Evolutionary conservation across 768 basidiomycete genomes (phyloP), one percentile per base, ranked within the genome.

Genomic region (Cubamyces lactineus): DNA sequence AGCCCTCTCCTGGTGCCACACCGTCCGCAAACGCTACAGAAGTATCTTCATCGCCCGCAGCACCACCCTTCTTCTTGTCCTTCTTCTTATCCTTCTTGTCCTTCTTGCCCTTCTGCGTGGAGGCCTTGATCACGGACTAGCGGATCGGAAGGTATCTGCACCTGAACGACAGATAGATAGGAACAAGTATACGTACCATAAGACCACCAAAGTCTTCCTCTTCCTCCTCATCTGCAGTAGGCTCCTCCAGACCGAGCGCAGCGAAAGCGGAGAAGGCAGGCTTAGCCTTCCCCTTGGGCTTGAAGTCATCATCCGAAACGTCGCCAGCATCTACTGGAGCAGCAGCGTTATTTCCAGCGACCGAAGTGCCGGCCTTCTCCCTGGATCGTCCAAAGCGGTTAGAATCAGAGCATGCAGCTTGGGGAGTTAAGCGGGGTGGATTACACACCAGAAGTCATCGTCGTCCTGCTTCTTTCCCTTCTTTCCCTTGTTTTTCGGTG

Each of bases 381-480:
- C 87, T 89, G 41, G 54, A 64, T 56, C 49, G 30, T 38, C 30
- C 15, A n/a, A 43, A 53, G 38, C 9, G 12, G 11, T 15, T 16
- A 16, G 26, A 28, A 69, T 65, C 55, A 41, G 65, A 47, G 39
- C 45, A 43, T 53, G 58, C 55, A 51, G 54, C 66, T 78, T 62
- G 63, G 24, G 38, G 26, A 5, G 47, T 15, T 15, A 7, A 43
- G 45, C 45, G 42, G 50, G 42, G 30, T 28, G 23, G 41, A 26
- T 38, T 15, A 61, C 79, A 38, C 51, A 92, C 94, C 94, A 96
- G 77, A 83, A 91, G 41, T 84, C 87, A 69, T 93, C 92, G 65
- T 96, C 93, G 67, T 89, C 86, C 46, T 79, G 80, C 69, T 86
- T 89, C 78, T 94, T 94, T 30, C 82, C 86, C 70, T 94, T 96